Percentiles rank a stretch among this genome's conserved stretches.
These are phyloP conservation scores for Mycena belliarum DNA, from an alignment of 768 basidiomycete species.

Conservation along the genomic window DNA sequence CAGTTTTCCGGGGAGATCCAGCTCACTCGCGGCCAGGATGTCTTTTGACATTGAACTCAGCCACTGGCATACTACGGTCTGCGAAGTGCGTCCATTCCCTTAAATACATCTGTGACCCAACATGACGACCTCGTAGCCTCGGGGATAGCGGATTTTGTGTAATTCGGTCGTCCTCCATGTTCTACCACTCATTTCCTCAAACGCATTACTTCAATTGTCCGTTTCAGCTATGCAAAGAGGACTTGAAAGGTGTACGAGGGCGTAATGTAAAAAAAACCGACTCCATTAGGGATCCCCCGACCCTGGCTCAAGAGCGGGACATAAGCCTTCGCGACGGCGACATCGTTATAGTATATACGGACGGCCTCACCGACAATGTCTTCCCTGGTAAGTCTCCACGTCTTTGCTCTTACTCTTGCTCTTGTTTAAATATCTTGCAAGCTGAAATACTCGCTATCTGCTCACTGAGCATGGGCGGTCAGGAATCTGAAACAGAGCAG, in stretches of 20 bases:
- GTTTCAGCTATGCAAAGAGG: conserved; percentile 56
- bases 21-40: conserved; percentile 45
- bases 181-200: conserved; percentile 52
- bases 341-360: conserved; percentile 54
- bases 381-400: conserved; percentile 42
- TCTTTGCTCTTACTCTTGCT: not conserved
- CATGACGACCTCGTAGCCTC: conserved; percentile 6
- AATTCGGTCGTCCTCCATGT: conserved; percentile 58
- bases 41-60: conserved; percentile 70
- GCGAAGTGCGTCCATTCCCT: conserved; percentile 55
- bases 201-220: conserved; percentile 62
- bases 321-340: conserved; percentile 51
- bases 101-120: no score
- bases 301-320: conserved; percentile 46
- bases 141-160: conserved; percentile 10
- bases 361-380: conserved; percentile 60
- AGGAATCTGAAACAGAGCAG: conserved; percentile 57
- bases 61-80: conserved; percentile 72
- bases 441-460: conserved; percentile 73
- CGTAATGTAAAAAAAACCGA: conserved; percentile 56
- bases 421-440: not conserved
- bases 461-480: conserved; percentile 58
- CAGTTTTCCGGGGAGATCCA: not conserved
- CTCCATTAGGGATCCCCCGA: conserved; percentile 45
- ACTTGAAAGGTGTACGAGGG: conserved; percentile 43